These are phyloP conservation scores for Penicillium mononematosum DNA, from an alignment of 495 filamentous ascomycete species.

Conservation along the genomic window DNA sequence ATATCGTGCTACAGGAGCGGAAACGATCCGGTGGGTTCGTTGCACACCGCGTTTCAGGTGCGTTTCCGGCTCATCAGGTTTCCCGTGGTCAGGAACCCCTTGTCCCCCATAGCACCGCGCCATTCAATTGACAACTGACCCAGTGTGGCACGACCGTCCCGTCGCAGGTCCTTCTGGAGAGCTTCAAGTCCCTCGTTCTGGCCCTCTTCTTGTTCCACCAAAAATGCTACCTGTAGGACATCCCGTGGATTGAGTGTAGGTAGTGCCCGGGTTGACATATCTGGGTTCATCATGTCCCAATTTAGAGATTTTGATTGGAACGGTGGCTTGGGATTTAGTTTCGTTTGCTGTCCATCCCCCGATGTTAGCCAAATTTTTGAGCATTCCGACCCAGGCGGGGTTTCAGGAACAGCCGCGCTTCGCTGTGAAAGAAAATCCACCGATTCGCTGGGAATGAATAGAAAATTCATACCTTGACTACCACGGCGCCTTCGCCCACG, in stretches of 20 bases:
- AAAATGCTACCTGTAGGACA: constrained; percentile 87
- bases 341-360: constrained; percentile 42
- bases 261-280: constrained; percentile 30
- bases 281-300: constrained; percentile 48
- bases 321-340: constrained; percentile 52
- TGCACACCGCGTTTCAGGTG: constrained; percentile 34
- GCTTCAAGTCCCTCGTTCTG: constrained; percentile 48
- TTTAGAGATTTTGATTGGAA: constrained; percentile 59
- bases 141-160: constrained; percentile 63
- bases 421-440: neutral
- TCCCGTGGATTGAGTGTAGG: constrained; percentile 81
- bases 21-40: constrained; percentile 3
- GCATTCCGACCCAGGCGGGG: neutral
- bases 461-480: constrained; percentile 37
- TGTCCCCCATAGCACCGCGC: constrained; percentile 86
- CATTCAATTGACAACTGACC: constrained; percentile 85
- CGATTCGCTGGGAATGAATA: neutral
- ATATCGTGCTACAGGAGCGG: constrained; percentile 16
- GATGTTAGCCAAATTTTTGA: neutral
- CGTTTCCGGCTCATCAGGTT: constrained; percentile 67
- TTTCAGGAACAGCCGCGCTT: neutral
- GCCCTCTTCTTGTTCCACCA: constrained; percentile 66
- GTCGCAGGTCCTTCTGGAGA: constrained; percentile 50
- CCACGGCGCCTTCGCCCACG: constrained; percentile 57
- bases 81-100: constrained; percentile 82